Base-by-base conservation (phyloP, 148 eudicot genomes). In the Amaranthus hypochondriacus region DNA sequence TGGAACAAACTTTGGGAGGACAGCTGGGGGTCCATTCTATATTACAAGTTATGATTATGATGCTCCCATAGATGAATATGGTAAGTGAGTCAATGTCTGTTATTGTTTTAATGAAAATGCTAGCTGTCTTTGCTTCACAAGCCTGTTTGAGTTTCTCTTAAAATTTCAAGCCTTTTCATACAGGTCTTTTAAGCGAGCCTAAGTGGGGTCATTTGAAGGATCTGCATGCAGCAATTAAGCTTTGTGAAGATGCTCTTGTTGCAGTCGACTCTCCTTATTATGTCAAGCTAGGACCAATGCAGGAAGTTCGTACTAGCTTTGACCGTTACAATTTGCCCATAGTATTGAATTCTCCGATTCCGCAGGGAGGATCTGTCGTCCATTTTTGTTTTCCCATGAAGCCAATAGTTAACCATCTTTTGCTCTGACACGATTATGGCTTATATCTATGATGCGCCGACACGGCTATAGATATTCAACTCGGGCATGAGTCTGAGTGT, bases 41-140 rank as follows among this genome's bases (percentile, higher is more conserved):
- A 84, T 90, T 75, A 96, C 97, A 69, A 96, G 99, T 74, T 96
- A 92, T 73, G 99, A 92, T 62, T 96, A 96, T 80, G 99, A 96
- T 89, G 99, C 99, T 62, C 99, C 99, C 53, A 73, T 96, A 71
- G 97, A 96, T 84, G 99, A 96, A 89, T 96, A 90, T 85, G 99
- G 99, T 92, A 78, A 50, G 84, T 71, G 56, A 53, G 49, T 14
- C 1, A 48, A 21, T 68, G 44, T 9, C 60, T 42, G 66, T 46
- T 60, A 39, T 51, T 71, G n/a, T 44, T 62, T 48, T 70, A 7
- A 14, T 49, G 10, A 48, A 56, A 58, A 64, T 43, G 56, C 5
- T 28, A n/a, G 1, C n/a, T 44, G 53, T 12, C 52, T 52, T 65
- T 4, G 57, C 53, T 42, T 59, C 68, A 58, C 21, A 10, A 48